Conservation (phyloP, 306 rosid species). For the Senna siamea region DNA sequence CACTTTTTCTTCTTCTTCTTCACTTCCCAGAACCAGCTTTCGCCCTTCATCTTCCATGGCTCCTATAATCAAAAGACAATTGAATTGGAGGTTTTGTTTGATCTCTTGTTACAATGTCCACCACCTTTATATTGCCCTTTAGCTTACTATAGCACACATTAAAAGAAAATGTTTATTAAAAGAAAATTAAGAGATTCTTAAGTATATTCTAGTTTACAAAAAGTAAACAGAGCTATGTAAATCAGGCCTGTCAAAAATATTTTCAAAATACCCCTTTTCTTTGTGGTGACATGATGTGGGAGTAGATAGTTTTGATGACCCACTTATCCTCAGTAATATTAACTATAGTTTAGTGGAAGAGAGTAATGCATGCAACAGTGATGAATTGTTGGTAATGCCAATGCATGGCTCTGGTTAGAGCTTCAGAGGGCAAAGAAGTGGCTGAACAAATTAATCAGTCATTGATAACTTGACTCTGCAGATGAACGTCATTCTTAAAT, state of each 20-base stretch:
- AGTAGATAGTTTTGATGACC: slow-evolving; percentile 17
- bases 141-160: slow-evolving; percentile 18
- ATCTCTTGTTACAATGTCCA: slow-evolving; percentile 9
- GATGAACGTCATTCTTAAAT: too few species aligned
- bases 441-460: not conserved
- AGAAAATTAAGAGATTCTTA: not conserved
- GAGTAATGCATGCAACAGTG: not conserved
- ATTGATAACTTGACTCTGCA: too few species aligned
- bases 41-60: slow-evolving; percentile 37
- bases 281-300: not conserved
- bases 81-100: slow-evolving; percentile 2
- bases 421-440: not conserved
- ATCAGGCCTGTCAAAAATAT: too few species aligned
- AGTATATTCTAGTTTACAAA: not conserved
- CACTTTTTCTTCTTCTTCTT: slow-evolving; percentile 4
- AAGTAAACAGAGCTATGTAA: too few species aligned
- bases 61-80: not conserved
- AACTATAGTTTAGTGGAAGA: not conserved
- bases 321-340: not conserved
- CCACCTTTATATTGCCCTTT: not conserved
- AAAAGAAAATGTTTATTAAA: not conserved
- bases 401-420: slow-evolving; percentile 23
- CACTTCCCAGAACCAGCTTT: slow-evolving; percentile 22
- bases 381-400: slow-evolving; percentile 24
- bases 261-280: too few species aligned